Percentiles rank a stretch among this genome's conserved stretches.
These are phyloP conservation scores for Cryptomeria japonica DNA, from an alignment of 75 land plant genomes.

Conservation along the genomic window DNA sequence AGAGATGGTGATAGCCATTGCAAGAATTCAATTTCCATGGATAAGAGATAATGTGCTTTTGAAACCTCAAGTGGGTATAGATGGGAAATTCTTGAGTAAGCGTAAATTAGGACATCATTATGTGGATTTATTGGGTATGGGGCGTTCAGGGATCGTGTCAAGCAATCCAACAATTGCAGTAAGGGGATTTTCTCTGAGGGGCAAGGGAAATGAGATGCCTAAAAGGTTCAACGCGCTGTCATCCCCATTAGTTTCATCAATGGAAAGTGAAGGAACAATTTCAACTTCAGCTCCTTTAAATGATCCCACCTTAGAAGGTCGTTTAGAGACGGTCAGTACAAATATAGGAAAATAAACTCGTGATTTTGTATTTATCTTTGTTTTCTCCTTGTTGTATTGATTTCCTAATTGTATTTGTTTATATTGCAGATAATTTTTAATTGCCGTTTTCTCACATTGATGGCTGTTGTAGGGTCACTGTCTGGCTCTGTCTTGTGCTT, in stretches of 20 bases:
- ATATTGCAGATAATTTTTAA: conserved; percentile 40
- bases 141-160: background rate
- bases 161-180: background rate
- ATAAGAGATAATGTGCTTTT: background rate
- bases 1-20: background rate
- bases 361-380: background rate
- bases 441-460: conserved; percentile 46
- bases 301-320: background rate
- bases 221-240: background rate
- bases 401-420: background rate
- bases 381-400: background rate
- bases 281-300: background rate
- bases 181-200: background rate
- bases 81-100: background rate
- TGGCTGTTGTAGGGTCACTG: conserved; percentile 46
- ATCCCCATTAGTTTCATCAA: background rate
- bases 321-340: conserved; percentile 1
- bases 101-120: background rate
- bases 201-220: background rate
- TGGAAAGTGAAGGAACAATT: background rate
- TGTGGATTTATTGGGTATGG: background rate
- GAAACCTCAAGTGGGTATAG: background rate
- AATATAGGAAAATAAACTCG: background rate
- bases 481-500: conserved; percentile 49
- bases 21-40: background rate